Conservation (phyloP, 1,284 basidiomycete species). For the Mixia osmundae region DNA sequence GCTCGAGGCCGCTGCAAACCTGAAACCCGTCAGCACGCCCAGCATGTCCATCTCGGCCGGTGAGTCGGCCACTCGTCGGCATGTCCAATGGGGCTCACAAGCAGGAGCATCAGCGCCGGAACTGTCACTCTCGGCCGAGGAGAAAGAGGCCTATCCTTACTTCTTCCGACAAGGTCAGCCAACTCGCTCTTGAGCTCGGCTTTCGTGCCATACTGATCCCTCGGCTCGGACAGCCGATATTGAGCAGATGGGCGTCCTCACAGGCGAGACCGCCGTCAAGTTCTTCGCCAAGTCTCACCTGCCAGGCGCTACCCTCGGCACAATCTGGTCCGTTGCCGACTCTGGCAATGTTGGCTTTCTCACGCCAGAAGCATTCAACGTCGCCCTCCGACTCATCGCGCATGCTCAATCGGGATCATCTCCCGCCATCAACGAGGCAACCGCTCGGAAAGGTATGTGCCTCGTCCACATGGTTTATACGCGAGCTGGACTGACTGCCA, state of each 20-base stretch:
- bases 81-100: too few relatives aligned
- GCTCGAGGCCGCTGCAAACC: too few relatives aligned
- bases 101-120: too few relatives aligned
- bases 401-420: slow-evolving; percentile 86
- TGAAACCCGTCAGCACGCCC: too few relatives aligned
- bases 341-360: slow-evolving; percentile 79
- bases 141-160: too few relatives aligned
- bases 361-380: slow-evolving; percentile 59
- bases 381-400: slow-evolving; percentile 69
- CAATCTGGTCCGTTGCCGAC: slow-evolving; percentile 86
- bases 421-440: too few relatives aligned
- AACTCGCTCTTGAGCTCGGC: too few relatives aligned
- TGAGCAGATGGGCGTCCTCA: slow-evolving; percentile 17
- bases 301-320: slow-evolving; percentile 34
- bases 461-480: slow-evolving; percentile 3
- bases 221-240: slow-evolving; percentile 17
- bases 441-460: slow-evolving; percentile 26
- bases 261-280: slow-evolving; percentile 18
- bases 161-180: too few relatives aligned
- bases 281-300: slow-evolving; percentile 17
- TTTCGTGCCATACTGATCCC: too few relatives aligned
- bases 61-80: too few relatives aligned
- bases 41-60: too few relatives aligned
- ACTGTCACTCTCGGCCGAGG: too few relatives aligned
- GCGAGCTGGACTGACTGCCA: background rate